Evolutionary conservation across 1,139 yeast genomes (phyloP), one percentile per base, ranked within the genome.

Genomic region (Saccharomyces hybrid): DNA sequence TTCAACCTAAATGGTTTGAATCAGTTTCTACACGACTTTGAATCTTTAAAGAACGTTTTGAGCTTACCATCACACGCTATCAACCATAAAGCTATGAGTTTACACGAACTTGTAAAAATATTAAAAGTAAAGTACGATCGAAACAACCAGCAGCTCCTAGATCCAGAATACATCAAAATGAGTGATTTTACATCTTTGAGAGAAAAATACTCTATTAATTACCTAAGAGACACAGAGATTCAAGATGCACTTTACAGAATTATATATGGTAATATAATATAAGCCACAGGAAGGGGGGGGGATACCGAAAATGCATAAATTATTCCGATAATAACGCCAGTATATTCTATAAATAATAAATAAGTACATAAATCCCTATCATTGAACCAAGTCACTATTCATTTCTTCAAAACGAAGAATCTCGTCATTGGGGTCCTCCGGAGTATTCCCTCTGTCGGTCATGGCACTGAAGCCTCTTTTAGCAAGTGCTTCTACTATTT

Each of bases 21-120:
- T 6, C 91, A 86, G 63, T 73, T 89, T 23, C 65, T 72, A 5
- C 60, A 67, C 3, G 96, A 88, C 66, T 72, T 84, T 44, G 67
- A 70, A 1, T 75, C 75, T 44, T 58, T 86, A n/a, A 74, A 77
- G 60, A 63, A 68, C 2, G 59, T 71, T 32, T 65, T 86, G 52
- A 69, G 66, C 2, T 60, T 68, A 44, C 63, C 63, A 65, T 72
- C 70, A 13, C 54, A 48, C 4, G 14, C 73, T 60, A 56, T 62
- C 65, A 60, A 70, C 73, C 50, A 57, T 53, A 34, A 79, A 73
- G 66, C 73, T 78, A 2, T 64, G 5, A 55, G 57, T 2, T 53
- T 69, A 7, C 16, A 75, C n/a, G 77, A 78, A 54, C 64, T 78
- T 13, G 63, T 81, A 52, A 67, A 68, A 28, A 55, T 73, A 3